phyloP scores from a whole-genome alignment of 2,329 filamentous ascomycete genomes.

The Colletotrichum paranaense region DNA sequence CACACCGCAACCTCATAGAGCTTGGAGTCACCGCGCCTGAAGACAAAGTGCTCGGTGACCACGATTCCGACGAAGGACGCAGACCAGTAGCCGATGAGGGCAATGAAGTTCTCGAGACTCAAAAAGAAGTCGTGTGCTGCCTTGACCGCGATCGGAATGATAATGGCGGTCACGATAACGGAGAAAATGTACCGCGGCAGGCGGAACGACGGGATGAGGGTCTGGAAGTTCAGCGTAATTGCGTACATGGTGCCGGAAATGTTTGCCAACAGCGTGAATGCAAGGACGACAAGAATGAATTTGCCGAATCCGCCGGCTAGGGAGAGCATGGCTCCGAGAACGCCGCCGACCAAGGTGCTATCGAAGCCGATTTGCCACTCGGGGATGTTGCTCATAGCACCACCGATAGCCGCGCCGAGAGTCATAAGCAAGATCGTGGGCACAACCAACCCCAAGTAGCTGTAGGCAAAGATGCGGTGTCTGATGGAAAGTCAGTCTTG shows the following conservation, averaged over 20 bases:
- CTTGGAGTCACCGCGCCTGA: slow-evolving; percentile 52
- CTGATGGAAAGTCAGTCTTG: slow-evolving; percentile 32
- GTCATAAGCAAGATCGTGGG: slow-evolving; percentile 46
- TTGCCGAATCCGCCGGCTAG: slow-evolving; percentile 48
- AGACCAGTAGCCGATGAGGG: slow-evolving; percentile 58
- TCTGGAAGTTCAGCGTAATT: slow-evolving; percentile 52
- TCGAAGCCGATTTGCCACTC: slow-evolving; percentile 45
- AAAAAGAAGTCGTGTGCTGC: slow-evolving; percentile 53
- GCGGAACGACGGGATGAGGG: slow-evolving; percentile 48
- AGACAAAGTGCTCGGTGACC: slow-evolving; percentile 54
- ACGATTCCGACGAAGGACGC: slow-evolving; percentile 54
- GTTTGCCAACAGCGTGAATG: slow-evolving; percentile 51
- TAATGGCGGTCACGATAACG: slow-evolving; percentile 50
- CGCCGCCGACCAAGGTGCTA: slow-evolving; percentile 44
- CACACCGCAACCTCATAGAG: slow-evolving; percentile 56
- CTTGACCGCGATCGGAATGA: slow-evolving; percentile 53
- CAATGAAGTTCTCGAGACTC: slow-evolving; percentile 57
- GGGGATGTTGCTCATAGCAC: slow-evolving; percentile 45
- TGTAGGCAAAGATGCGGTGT: slow-evolving; percentile 64
- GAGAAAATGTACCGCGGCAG: slow-evolving; percentile 56
- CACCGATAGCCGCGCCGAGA: slow-evolving; percentile 53
- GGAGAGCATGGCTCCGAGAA: slow-evolving; percentile 45
- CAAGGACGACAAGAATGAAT: slow-evolving; percentile 50
- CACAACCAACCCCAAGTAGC: slow-evolving; percentile 64
- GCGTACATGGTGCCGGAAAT: slow-evolving; percentile 52